Base-by-base conservation (phyloP, 305 asterid genomes). In the Fraxinus platypoda region DNA sequence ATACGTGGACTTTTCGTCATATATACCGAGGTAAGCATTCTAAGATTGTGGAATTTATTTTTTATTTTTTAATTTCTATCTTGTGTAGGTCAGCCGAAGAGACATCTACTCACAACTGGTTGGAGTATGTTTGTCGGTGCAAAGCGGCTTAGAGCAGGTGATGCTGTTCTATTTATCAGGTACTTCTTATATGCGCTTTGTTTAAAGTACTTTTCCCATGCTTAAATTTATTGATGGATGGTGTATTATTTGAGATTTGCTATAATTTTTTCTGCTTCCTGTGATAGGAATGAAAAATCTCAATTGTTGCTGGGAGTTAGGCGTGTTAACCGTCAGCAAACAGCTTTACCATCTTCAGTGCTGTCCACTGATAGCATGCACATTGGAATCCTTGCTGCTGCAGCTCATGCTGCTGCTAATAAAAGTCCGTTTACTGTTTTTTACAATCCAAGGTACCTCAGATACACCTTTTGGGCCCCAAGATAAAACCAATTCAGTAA, bases 91-190 rank as follows among this genome's bases (percentile, higher is more conserved):
- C 98, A 93, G 91, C 98, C 97, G 1, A 95, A 92, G 83, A 86
- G 98, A 74, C 98, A 95, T 87, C 97, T 95, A 81, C 94, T 95
- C 12, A 95, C 98, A 19, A 95, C 98, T 0, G 98, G 98, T 30
- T 95, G 98, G 98, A 95, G 98, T 85, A 93, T 93, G 98, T 95
- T 95, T 83, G 97, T 95, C 76, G 98, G 98, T 49, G 95, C 97
- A 34, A 95, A 95, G 86, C 87, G 98, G 81, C 98, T 95, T 62
- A 90, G 92, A 88, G 97, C 98, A 3, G 98, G 98, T 8, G 98
- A 95, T 84, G 88, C 98, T 0, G 95, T 95, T 89, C 92, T 95
- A 30, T 95, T 95, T 75, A 93, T 93, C 85, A 91, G 98, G 98
- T 94, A 91, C 80, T 66, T 34, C 54, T 21, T n/a, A 49, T 34